Conservation (phyloP, 2,329 filamentous ascomycete genomes). For the Cladosporium sp. region DNA sequence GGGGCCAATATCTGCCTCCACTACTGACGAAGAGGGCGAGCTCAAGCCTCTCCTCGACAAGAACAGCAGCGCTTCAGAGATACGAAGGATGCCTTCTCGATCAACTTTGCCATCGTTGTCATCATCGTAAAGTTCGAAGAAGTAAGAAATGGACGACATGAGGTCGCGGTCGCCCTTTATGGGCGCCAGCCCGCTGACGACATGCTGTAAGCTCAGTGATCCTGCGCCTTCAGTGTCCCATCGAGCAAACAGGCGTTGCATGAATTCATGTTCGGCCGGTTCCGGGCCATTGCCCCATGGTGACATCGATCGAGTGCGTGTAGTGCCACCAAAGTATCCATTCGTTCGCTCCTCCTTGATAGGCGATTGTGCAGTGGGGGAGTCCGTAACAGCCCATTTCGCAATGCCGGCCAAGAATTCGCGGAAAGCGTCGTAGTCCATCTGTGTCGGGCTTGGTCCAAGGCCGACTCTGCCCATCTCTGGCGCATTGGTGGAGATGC, state of each 20-base stretch:
- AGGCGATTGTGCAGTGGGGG: slow-evolving; percentile 59
- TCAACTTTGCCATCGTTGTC: slow-evolving; percentile 88
- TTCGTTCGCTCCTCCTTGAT: slow-evolving; percentile 53
- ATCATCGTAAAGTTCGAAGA: slow-evolving; percentile 96
- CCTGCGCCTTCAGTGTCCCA: slow-evolving; percentile 81
- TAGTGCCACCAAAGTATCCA: slow-evolving; percentile 56
- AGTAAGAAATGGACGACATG: slow-evolving; percentile 96
- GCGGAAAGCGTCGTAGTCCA: slow-evolving; percentile 96
- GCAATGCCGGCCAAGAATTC: slow-evolving; percentile 86
- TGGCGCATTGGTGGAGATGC: slow-evolving; percentile 52
- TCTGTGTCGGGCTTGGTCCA: slow-evolving; percentile 83
- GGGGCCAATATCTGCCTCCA: slow-evolving; percentile 30
- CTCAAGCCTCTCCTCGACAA: slow-evolving; percentile 84
- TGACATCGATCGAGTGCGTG: slow-evolving; percentile 40
- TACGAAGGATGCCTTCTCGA: slow-evolving; percentile 88
- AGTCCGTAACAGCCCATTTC: slow-evolving; percentile 91
- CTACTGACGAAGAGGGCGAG: slow-evolving; percentile 58
- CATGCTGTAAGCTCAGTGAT: slow-evolving; percentile 83
- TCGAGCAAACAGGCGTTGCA: slow-evolving; percentile 79
- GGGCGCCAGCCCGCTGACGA: slow-evolving; percentile 84
- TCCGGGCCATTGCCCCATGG: slow-evolving; percentile 63
- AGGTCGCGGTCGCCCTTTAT: slow-evolving; percentile 95
- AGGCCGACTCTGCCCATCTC: slow-evolving; percentile 86
- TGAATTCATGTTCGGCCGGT: slow-evolving; percentile 92
- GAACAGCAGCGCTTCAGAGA: slow-evolving; percentile 92